Conservation (phyloP, 2,329 filamentous ascomycete species). For the Rhynchosporium graminicola region DNA sequence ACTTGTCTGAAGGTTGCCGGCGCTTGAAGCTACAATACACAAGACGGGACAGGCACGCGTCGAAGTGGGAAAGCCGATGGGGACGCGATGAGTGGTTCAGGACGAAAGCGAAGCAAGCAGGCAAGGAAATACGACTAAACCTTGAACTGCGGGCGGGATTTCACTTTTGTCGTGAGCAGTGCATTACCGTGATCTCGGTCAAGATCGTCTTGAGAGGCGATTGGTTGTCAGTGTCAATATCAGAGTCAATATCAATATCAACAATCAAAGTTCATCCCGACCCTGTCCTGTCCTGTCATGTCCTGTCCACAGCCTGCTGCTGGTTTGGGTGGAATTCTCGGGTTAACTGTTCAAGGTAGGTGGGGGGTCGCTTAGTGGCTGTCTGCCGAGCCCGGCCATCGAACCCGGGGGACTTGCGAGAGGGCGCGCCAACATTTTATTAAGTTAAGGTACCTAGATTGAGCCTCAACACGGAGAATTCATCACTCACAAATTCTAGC, state of each 20-base stretch:
- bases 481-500: background rate
- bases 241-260: conserved; percentile 16
- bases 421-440: conserved; percentile 13
- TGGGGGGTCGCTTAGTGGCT: conserved; percentile 18
- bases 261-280: conserved; percentile 11
- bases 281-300: background rate
- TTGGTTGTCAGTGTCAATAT: conserved; percentile 29
- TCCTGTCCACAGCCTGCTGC: conserved; percentile 9
- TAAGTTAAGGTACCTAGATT: background rate
- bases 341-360: background rate
- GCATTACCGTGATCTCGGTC: conserved; percentile 22
- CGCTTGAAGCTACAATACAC: conserved; percentile 26
- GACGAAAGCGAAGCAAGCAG: background rate
- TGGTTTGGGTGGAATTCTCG: conserved; percentile 21
- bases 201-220: conserved; percentile 21
- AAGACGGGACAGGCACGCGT: conserved; percentile 19
- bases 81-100: conserved; percentile 29
- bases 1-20: conserved; percentile 20
- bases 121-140: background rate
- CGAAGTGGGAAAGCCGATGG: conserved; percentile 20
- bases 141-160: background rate
- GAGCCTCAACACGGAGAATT: background rate
- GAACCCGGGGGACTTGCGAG: background rate
- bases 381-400: background rate
- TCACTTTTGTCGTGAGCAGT: conserved; percentile 3